A percentile compares a stretch with the other conserved stretches of the same genome.
These are phyloP conservation scores for Alternaria longipes DNA, from an alignment of 2,329 filamentous ascomycete genomes.

Conservation along the genomic window DNA sequence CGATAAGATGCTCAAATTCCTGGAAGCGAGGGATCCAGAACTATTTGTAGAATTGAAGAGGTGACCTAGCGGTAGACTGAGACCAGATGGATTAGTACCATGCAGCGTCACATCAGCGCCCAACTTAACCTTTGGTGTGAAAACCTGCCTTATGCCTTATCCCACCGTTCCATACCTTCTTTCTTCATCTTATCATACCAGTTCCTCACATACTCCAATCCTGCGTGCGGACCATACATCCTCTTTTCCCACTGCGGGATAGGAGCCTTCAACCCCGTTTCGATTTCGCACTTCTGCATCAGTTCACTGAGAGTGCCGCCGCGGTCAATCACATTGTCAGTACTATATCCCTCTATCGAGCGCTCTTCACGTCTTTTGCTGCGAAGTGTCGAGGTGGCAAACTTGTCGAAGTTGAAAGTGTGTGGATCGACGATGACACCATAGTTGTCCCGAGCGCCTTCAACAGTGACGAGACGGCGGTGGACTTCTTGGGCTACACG, in stretches of 20 bases:
- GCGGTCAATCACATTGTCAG: slow-evolving; percentile 51
- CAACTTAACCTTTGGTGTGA: background rate
- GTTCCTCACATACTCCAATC: slow-evolving; percentile 54
- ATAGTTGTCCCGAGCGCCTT: slow-evolving; percentile 56
- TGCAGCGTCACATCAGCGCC: background rate
- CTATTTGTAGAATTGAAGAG: background rate
- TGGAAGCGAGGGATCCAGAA: background rate
- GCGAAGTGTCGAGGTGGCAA: slow-evolving; percentile 51
- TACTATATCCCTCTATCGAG: slow-evolving; percentile 25
- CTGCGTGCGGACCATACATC: slow-evolving; percentile 58
- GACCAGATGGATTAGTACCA: background rate
- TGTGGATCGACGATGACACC: slow-evolving; percentile 55
- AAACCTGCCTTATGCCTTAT: slow-evolving; percentile 17
- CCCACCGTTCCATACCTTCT: slow-evolving; percentile 34
- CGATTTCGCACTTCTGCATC: slow-evolving; percentile 47
- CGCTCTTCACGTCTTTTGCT: slow-evolving; percentile 41
- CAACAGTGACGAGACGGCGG: slow-evolving; percentile 55
- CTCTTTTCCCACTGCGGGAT: slow-evolving; percentile 56
- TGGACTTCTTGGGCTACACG: slow-evolving; percentile 59
- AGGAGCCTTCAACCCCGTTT: slow-evolving; percentile 57
- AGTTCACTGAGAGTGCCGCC: slow-evolving; percentile 56
- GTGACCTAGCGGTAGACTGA: background rate
- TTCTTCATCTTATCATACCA: slow-evolving; percentile 55
- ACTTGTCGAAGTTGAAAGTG: slow-evolving; percentile 50
- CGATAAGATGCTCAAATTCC: background rate